A percentile compares a stretch with the other conserved stretches of the same genome.
Evolutionary conservation across 1,284 basidiomycete species (phyloP).

Genomic region (Irpex sp.): DNA sequence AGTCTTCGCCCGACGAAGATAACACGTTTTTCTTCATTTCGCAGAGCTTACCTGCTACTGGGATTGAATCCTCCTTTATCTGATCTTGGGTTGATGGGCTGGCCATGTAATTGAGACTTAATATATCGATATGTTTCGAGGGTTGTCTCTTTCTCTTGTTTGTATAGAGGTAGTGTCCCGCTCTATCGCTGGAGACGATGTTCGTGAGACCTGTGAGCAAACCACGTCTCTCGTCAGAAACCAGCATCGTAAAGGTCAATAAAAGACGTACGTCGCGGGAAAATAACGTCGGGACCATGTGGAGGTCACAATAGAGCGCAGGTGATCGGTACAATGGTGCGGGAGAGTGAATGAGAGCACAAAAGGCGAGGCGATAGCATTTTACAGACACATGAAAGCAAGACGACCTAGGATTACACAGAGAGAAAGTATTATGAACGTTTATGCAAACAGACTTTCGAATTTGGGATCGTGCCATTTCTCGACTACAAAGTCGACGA

Average conservation of each 20-base stretch:
- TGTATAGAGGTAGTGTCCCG: too few relatives aligned
- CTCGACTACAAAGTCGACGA: conserved; percentile 64
- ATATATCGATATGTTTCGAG: too few relatives aligned
- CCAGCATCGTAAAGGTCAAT: too few relatives aligned
- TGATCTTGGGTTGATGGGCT: too few relatives aligned
- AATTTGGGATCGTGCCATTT: conserved; percentile 63
- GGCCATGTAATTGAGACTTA: too few relatives aligned
- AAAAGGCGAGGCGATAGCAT: not conserved
- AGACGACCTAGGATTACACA: not conserved
- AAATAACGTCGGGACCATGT: too few relatives aligned
- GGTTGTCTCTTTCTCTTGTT: too few relatives aligned
- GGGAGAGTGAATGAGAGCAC: not conserved
- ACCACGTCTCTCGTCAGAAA: too few relatives aligned
- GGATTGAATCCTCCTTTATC: not conserved
- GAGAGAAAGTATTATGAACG: not conserved
- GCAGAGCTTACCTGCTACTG: not conserved
- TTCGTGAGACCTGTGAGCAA: too few relatives aligned
- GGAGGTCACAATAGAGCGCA: too few relatives aligned
- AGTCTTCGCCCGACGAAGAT: not conserved
- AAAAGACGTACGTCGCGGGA: too few relatives aligned
- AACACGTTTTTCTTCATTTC: not conserved
- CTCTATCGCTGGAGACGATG: too few relatives aligned
- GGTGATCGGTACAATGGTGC: not conserved
- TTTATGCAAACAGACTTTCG: conserved; percentile 21
- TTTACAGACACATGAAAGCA: not conserved